These are phyloP conservation scores for Calycina herbarum DNA, from an alignment of 2,329 filamentous ascomycete genomes.

Conservation along the genomic window DNA sequence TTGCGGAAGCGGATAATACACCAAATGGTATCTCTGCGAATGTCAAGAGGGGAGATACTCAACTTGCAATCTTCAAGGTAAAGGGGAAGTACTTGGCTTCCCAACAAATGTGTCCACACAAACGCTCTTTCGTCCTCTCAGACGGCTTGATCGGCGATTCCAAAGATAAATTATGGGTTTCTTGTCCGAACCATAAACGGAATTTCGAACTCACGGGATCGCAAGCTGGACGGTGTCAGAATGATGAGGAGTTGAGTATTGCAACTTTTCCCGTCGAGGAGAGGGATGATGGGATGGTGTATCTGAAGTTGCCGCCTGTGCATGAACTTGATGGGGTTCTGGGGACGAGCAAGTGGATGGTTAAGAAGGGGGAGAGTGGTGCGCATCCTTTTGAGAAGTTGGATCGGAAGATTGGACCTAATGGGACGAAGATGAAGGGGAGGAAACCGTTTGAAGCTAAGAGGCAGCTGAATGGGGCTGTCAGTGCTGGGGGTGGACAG, in stretches of 20 bases:
- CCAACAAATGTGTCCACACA: constrained; percentile 95
- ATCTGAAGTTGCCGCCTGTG: constrained; percentile 76
- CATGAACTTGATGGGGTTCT: constrained; percentile 78
- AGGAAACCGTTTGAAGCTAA: constrained; percentile 31
- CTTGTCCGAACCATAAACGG: constrained; percentile 85
- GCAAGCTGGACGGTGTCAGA: constrained; percentile 69
- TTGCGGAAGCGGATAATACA: constrained; percentile 60
- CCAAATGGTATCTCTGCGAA: constrained; percentile 74
- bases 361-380: constrained; percentile 67
- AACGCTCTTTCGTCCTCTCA: constrained; percentile 83
- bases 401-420: constrained; percentile 33
- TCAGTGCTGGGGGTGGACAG: constrained; percentile 23
- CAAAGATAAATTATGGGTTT: constrained; percentile 72
- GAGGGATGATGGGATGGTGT: constrained; percentile 73
- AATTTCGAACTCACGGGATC: constrained; percentile 76
- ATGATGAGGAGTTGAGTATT: constrained; percentile 74
- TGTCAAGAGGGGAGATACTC: constrained; percentile 84
- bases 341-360: constrained; percentile 76
- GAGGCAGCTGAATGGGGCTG: constrained; percentile 18
- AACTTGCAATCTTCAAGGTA: constrained; percentile 84
- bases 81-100: constrained; percentile 78
- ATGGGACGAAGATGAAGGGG: constrained; percentile 33
- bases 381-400: constrained; percentile 37
- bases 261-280: constrained; percentile 79
- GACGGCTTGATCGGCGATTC: constrained; percentile 74